These are phyloP conservation scores for Neospora caninum DNA, from an alignment of 169 alveolate species.

Conservation along the genomic window DNA sequence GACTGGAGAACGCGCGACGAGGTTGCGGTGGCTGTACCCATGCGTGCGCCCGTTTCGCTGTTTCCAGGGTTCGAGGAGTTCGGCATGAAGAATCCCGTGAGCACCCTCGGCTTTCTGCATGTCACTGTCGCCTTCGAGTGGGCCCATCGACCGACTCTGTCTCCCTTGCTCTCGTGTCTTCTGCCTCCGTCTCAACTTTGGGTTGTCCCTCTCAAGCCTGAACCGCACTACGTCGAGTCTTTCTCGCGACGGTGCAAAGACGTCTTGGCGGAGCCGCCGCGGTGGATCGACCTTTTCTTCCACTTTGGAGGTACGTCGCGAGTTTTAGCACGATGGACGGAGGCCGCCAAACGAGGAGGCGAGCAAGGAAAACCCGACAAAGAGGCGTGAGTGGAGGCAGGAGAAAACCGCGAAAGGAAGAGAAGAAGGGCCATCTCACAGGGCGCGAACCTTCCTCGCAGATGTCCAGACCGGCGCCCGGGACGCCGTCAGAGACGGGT, in stretches of 20 bases:
- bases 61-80: conserved; percentile 64
- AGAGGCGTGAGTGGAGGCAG: background rate
- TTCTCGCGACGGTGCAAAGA: conserved; percentile 38
- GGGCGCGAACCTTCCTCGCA: too few relatives aligned
- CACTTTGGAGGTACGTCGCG: conserved; percentile 16
- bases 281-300: conserved; percentile 45
- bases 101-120: conserved; percentile 55
- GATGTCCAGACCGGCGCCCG: too few relatives aligned
- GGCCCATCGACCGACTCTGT: conserved; percentile 3
- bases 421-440: too few relatives aligned
- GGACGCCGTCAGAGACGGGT: too few relatives aligned
- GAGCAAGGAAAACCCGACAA: background rate
- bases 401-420: too few relatives aligned
- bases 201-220: conserved; percentile 60
- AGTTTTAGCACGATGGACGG: background rate
- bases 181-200: conserved; percentile 55
- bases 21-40: too few relatives aligned
- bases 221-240: conserved; percentile 61
- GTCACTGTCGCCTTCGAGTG: conserved; percentile 49
- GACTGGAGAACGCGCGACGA: too few relatives aligned
- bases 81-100: conserved; percentile 67
- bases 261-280: conserved; percentile 6
- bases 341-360: background rate
- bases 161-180: conserved; percentile 36
- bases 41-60: too few relatives aligned